These are phyloP conservation scores for Linderina pennispora DNA, from an alignment of 192 early-diverging fungal genomes.

Conservation along the genomic window DNA sequence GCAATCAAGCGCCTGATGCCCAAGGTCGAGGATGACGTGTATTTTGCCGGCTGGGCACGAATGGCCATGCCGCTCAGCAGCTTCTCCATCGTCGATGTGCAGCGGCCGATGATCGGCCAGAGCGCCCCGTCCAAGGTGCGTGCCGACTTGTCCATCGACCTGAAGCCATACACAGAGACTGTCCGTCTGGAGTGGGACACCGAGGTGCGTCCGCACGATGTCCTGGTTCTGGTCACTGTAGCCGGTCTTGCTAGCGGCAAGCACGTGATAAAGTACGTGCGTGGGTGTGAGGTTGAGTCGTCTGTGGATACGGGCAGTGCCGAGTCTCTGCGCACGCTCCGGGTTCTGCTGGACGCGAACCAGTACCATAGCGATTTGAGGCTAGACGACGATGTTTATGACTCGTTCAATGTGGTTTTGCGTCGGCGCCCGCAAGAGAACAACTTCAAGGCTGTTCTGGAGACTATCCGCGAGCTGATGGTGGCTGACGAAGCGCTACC, in stretches of 20 bases:
- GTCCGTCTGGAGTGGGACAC: constrained; percentile 86
- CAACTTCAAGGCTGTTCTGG: constrained; percentile 89
- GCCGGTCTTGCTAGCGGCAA: constrained; percentile 50
- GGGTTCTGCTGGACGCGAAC: constrained; percentile 79
- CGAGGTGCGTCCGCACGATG: constrained; percentile 69
- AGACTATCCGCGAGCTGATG: constrained; percentile 86
- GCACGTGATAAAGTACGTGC: constrained; percentile 73
- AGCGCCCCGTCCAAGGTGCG: constrained; percentile 64
- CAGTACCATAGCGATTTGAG: constrained; percentile 56
- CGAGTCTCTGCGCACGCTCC: constrained; percentile 53
- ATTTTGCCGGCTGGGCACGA: constrained; percentile 87
- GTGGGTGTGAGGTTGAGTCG: constrained; percentile 82
- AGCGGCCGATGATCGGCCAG: constrained; percentile 41
- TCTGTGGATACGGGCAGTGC: constrained; percentile 66
- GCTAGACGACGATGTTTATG: constrained; percentile 61
- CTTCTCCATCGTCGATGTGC: constrained; percentile 68
- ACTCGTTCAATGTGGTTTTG: constrained; percentile 83
- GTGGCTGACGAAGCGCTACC: constrained; percentile 57
- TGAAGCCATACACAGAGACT: constrained; percentile 61
- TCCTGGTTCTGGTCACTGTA: constrained; percentile 80
- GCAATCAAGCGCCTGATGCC: constrained; percentile 79
- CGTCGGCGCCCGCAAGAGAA: constrained; percentile 85
- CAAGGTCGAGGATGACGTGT: constrained; percentile 25
- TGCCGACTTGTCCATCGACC: constrained; percentile 71
- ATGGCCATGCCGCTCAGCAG: constrained; percentile 75